phyloP scores from a whole-genome alignment of 2,329 filamentous ascomycete genomes.

The Cladosporium sp. region DNA sequence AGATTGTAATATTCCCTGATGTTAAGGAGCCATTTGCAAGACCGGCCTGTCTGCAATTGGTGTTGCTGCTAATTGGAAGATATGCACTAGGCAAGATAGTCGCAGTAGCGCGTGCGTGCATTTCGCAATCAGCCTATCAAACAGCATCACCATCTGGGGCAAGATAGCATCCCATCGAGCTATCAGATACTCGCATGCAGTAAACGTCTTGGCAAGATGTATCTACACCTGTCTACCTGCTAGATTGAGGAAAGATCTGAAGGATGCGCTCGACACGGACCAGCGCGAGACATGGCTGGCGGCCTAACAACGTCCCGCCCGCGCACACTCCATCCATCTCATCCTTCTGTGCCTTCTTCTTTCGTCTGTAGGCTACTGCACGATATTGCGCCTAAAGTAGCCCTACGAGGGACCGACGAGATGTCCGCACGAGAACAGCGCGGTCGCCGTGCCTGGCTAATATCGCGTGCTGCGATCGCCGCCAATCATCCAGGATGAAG shows the following conservation, averaged over 20 bases:
- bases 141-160: neutral
- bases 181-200: neutral
- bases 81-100: neutral
- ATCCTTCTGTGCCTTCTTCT: slow-evolving; percentile 8
- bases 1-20: neutral
- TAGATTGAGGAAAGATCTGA: neutral
- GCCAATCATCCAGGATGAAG: neutral
- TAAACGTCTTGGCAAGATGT: neutral
- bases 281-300: neutral
- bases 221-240: neutral
- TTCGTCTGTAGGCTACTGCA: slow-evolving; percentile 11
- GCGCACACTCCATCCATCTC: neutral
- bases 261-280: neutral
- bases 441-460: slow-evolving; percentile 8
- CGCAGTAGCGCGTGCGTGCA: neutral
- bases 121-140: neutral
- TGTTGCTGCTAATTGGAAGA: neutral
- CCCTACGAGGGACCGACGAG: neutral
- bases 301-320: neutral
- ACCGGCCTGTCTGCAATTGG: neutral
- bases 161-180: neutral
- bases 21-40: neutral
- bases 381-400: neutral
- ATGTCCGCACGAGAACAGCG: neutral
- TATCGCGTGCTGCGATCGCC: slow-evolving; percentile 7